phyloP scores from a whole-genome alignment of 805 yeast species.

The Metschnikowia arizonensis region DNA sequence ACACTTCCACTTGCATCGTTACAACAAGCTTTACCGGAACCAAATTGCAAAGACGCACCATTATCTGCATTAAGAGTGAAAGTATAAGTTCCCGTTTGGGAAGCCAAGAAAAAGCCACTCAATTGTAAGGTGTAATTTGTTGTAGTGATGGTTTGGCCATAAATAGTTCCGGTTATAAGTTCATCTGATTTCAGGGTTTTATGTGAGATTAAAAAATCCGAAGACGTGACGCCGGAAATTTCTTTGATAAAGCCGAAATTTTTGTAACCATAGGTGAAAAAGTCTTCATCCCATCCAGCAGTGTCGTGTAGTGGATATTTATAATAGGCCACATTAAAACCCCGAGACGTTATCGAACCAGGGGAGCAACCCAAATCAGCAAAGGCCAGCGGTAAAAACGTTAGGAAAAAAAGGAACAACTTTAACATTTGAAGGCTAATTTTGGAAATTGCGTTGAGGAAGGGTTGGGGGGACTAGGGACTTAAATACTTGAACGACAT shows the following conservation, averaged over 20 bases:
- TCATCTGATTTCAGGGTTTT: no score
- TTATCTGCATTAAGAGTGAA: conserved; percentile 15
- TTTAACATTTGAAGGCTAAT: no score
- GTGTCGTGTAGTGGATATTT: conserved; percentile 2
- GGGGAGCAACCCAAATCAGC: background rate
- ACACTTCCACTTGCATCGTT: conserved; percentile 14
- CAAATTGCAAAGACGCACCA: conserved; percentile 17
- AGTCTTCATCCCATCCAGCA: conserved; percentile 4
- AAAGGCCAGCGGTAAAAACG: background rate
- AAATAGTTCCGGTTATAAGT: background rate
- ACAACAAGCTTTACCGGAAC: conserved; percentile 14
- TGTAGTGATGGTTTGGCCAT: conserved; percentile 3
- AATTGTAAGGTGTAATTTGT: conserved; percentile 7
- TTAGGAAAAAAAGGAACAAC: background rate
- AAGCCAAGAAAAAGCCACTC: conserved; percentile 14
- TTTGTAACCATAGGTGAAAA: conserved; percentile 2
- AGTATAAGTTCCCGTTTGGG: conserved; percentile 11
- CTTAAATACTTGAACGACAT: no score
- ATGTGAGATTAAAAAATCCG: background rate
- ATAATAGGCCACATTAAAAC: conserved; percentile 10
- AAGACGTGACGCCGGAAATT: background rate
- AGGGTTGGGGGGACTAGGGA: no score
- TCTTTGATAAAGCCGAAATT: background rate
- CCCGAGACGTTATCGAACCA: conserved; percentile 1
- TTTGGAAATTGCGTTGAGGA: no score